phyloP scores from a whole-genome alignment of 75 land plant genomes.

The Picea sitchensis region DNA sequence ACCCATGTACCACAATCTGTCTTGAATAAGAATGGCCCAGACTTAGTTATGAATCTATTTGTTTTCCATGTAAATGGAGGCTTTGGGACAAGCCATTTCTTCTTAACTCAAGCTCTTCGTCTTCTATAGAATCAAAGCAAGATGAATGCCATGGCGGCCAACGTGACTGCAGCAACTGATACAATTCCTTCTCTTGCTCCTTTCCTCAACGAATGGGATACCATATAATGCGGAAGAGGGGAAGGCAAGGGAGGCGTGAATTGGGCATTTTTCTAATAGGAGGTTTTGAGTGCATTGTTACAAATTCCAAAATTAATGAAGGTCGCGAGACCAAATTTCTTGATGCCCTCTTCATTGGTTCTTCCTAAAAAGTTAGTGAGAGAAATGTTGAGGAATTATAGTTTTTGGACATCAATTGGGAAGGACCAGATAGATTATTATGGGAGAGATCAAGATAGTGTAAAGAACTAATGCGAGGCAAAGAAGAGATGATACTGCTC shows the following conservation, averaged over 20 bases:
- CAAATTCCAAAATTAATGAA: slow-evolving; percentile 27
- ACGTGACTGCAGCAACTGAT: slow-evolving; percentile 6
- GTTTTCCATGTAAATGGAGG: neutral
- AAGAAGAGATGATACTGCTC: slow-evolving; percentile 32
- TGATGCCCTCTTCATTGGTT: neutral
- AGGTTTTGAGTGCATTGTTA: neutral
- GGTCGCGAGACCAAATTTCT: slow-evolving; percentile 40
- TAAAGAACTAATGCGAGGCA: slow-evolving; percentile 24
- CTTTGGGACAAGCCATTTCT: slow-evolving; percentile 26
- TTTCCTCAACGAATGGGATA: neutral
- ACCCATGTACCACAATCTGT: slow-evolving; percentile 52
- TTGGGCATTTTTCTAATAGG: neutral
- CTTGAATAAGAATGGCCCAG: slow-evolving; percentile 20
- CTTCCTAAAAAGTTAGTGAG: slow-evolving; percentile 50
- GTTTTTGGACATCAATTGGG: slow-evolving; percentile 20
- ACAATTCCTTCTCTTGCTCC: neutral
- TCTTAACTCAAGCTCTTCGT: slow-evolving; percentile 8
- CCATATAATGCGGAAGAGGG: neutral
- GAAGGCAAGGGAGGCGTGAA: neutral
- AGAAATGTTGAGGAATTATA: slow-evolving; percentile 54
- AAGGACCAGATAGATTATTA: slow-evolving; percentile 46
- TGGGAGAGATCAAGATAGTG: slow-evolving; percentile 42
- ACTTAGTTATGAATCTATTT: neutral
- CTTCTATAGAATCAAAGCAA: neutral
- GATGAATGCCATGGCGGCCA: neutral